A percentile compares a stretch with the other conserved stretches of the same genome.
phyloP scores from a whole-genome alignment of 2,329 filamentous ascomycete species.

The Fusarium coffeatum region DNA sequence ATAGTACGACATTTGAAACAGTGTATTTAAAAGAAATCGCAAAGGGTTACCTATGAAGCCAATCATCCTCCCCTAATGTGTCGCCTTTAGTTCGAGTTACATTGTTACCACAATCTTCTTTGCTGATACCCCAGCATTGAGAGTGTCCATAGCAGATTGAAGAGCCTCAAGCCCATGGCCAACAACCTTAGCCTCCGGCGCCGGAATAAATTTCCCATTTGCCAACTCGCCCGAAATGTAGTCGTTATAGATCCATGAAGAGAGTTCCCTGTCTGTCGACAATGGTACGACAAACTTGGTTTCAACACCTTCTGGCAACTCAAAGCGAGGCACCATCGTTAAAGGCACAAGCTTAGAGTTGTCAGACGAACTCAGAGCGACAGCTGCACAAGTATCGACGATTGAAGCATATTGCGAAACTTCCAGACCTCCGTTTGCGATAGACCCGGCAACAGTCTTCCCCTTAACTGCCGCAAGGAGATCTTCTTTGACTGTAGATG shows the following conservation, averaged over 20 bases:
- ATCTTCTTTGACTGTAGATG: not conserved
- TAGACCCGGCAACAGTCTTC: conserved; percentile 2
- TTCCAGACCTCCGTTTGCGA: conserved; percentile 12
- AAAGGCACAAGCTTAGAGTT: conserved; percentile 11
- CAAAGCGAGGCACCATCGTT: conserved; percentile 13
- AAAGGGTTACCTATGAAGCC: too few relatives aligned
- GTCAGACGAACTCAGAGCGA: conserved; percentile 7
- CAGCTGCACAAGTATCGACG: conserved; percentile 8
- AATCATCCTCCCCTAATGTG: too few relatives aligned
- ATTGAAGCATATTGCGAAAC: conserved; percentile 3
- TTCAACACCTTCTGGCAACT: conserved; percentile 5
- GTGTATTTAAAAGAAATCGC: too few relatives aligned
- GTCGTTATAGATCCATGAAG: conserved; percentile 6
- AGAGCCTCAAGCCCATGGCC: conserved; percentile 4
- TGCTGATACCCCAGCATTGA: conserved; percentile 8
- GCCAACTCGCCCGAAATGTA: not conserved
- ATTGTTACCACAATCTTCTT: conserved; percentile 18
- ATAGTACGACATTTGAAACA: too few relatives aligned
- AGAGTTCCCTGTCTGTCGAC: not conserved
- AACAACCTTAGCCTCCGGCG: not conserved
- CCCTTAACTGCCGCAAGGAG: not conserved
- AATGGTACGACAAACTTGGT: conserved; percentile 17
- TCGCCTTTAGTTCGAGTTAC: too few relatives aligned
- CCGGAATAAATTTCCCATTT: conserved; percentile 5
- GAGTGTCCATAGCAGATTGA: conserved; percentile 1